These are phyloP conservation scores for Anethum foeniculum DNA, from an alignment of 140 eudicot species.

Conservation along the genomic window DNA sequence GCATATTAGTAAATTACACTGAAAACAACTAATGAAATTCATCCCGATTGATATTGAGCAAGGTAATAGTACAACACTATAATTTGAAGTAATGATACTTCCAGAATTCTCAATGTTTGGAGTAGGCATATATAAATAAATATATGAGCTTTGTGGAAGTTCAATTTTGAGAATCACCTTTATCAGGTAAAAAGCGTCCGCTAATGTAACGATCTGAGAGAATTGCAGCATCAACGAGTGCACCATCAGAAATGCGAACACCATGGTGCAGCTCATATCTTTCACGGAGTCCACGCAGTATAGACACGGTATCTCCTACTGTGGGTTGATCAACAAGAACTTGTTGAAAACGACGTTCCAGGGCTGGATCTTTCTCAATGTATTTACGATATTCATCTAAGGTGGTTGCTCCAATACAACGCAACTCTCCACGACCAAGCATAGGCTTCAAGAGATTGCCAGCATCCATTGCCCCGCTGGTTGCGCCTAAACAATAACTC, in stretches of 20 bases:
- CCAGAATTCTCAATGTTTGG: neutral
- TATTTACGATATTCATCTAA: conserved; percentile 95
- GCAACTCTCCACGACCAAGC: conserved; percentile 97
- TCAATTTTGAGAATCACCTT: conserved; percentile 37
- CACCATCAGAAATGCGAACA: conserved; percentile 91
- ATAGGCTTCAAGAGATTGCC: conserved; percentile 95
- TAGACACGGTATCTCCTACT: conserved; percentile 85
- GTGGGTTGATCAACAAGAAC: conserved; percentile 97
- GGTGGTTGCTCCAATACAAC: conserved; percentile 98
- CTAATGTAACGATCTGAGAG: conserved; percentile 95
- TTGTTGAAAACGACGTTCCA: conserved; percentile 98
- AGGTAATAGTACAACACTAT: neutral
- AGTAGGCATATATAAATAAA: too few relatives aligned
- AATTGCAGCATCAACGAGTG: conserved; percentile 95
- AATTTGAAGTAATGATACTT: neutral
- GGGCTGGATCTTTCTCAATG: conserved; percentile 93
- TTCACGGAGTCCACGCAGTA: conserved; percentile 92
- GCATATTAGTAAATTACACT: neutral
- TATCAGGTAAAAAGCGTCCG: conserved; percentile 94
- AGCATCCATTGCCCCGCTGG: conserved; percentile 99
- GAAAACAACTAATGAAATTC: neutral
- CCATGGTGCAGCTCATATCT: conserved; percentile 97
- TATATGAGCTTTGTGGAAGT: neutral
- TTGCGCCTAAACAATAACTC: conserved; percentile 53
- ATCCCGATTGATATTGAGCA: neutral